phyloP scores from a whole-genome alignment of 306 rosid genomes.

The Pyrus betulifolia region DNA sequence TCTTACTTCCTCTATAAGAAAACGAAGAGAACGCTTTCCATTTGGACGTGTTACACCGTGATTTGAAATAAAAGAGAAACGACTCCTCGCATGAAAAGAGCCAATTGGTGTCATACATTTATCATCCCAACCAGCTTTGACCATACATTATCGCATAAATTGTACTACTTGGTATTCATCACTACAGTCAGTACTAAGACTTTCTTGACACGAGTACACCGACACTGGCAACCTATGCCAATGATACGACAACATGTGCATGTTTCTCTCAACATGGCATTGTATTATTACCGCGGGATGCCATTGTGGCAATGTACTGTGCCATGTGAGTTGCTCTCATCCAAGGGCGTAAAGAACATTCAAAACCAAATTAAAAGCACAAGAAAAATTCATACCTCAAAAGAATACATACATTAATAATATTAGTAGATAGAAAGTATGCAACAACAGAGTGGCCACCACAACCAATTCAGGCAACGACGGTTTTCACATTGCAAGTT shows the following conservation, averaged over 20 bases:
- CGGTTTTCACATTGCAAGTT: constrained; percentile 25
- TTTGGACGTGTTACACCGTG: background rate
- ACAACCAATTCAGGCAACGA: constrained; percentile 21
- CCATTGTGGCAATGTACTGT: no score
- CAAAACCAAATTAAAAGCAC: background rate
- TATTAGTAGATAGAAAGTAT: constrained; percentile 17
- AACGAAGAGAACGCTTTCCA: no score
- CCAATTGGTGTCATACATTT: no score
- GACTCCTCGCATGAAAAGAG: no score
- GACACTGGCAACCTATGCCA: background rate
- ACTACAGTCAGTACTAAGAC: no score
- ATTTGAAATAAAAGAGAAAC: background rate
- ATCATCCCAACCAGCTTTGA: no score
- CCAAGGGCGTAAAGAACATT: background rate
- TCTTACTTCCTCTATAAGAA: background rate
- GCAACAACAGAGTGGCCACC: constrained; percentile 14
- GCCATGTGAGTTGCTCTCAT: background rate
- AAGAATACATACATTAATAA: constrained; percentile 3
- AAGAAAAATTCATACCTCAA: background rate
- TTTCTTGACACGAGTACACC: background rate
- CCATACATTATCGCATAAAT: no score
- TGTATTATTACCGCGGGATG: background rate
- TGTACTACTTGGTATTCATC: background rate
- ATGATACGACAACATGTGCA: background rate
- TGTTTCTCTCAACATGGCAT: background rate